Conservation (phyloP, 768 basidiomycete genomes). For the Pleurotus platypus region DNA sequence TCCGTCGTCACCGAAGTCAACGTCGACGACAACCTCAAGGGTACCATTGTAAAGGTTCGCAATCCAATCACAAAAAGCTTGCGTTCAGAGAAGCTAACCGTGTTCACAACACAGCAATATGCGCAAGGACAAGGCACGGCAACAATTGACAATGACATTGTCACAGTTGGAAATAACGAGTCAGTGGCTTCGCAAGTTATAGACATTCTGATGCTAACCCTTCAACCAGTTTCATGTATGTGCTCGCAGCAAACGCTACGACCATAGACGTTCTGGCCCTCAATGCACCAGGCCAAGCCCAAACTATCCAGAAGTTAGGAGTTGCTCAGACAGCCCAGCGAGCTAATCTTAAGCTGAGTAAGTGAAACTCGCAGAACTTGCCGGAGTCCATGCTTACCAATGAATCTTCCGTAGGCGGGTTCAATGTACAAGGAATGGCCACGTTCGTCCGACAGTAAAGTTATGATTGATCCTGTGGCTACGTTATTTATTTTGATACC, state of each 20-base stretch:
- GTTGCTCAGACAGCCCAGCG: slow-evolving; percentile 26
- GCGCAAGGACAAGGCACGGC: slow-evolving; percentile 28
- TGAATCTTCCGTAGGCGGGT: slow-evolving; percentile 16
- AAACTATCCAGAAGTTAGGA: slow-evolving; percentile 26
- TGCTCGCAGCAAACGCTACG: slow-evolving; percentile 33
- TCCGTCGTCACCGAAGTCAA: slow-evolving; percentile 40
- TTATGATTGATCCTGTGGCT: background rate
- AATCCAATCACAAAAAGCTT: background rate
- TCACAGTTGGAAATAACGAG: slow-evolving; percentile 33
- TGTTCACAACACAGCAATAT: slow-evolving; percentile 29
- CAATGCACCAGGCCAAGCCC: slow-evolving; percentile 30
- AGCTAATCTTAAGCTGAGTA: slow-evolving; percentile 30
- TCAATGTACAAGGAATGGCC: slow-evolving; percentile 35
- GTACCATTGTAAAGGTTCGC: slow-evolving; percentile 39
- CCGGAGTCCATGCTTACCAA: background rate
- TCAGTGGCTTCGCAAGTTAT: background rate
- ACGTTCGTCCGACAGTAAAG: slow-evolving; percentile 22
- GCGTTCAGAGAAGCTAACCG: background rate
- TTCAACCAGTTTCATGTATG: slow-evolving; percentile 33
- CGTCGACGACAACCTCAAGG: slow-evolving; percentile 41
- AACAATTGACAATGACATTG: slow-evolving; percentile 39
- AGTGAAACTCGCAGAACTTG: slow-evolving; percentile 11
- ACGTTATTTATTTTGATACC: background rate
- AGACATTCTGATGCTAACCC: background rate
- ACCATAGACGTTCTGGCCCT: slow-evolving; percentile 36